A percentile compares a stretch with the other conserved stretches of the same genome.
Conservation (phyloP, 371 early-diverging fungal genomes). For the Saksenaea vasiformis region DNA sequence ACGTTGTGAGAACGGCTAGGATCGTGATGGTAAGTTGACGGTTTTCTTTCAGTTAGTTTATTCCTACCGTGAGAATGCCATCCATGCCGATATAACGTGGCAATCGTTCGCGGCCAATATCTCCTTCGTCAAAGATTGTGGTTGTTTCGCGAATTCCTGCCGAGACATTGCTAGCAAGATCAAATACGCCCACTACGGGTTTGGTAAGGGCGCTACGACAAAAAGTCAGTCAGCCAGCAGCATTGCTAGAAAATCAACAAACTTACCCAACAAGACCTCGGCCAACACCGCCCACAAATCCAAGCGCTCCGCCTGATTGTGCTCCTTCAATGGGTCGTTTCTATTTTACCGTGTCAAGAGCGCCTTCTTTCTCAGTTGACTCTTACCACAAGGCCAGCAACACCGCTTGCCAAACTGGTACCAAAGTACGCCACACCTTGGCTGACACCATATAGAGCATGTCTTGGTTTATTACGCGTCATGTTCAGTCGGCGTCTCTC, state of each 20-base stretch:
- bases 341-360: conserved; percentile 21
- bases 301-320: conserved; percentile 87
- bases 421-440: conserved; percentile 90
- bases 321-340: conserved; percentile 95
- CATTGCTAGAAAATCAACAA: background rate
- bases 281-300: conserved; percentile 96
- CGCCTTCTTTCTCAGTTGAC: background rate
- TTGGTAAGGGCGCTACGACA: conserved; percentile 76
- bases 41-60: background rate
- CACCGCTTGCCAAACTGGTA: conserved; percentile 82
- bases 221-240: background rate
- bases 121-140: conserved; percentile 84
- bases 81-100: conserved; percentile 90
- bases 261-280: conserved; percentile 91
- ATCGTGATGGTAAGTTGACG: background rate
- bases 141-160: conserved; percentile 96
- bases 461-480: conserved; percentile 88
- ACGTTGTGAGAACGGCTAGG: conserved; percentile 70
- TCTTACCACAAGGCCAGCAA: conserved; percentile 74
- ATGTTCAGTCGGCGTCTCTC: conserved; percentile 78
- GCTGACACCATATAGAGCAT: conserved; percentile 90
- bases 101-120: conserved; percentile 73
- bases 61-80: conserved; percentile 67
- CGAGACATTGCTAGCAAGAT: conserved; percentile 79
- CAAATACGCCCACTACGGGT: conserved; percentile 87